Evolutionary conservation across 148 eudicot genomes (phyloP).

Genomic region (Persicaria tinctoria): DNA sequence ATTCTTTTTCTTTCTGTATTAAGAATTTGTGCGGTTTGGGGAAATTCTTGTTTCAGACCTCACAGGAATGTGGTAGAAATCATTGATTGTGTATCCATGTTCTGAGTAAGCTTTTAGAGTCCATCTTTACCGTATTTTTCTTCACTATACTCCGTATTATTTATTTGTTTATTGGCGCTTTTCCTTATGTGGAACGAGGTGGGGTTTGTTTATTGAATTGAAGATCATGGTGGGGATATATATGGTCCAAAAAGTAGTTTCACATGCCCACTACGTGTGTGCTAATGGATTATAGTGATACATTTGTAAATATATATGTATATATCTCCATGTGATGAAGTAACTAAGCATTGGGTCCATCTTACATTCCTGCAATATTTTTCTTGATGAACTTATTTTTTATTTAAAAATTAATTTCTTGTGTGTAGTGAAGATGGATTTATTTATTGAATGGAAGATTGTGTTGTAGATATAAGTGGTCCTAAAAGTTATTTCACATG

Average conservation of each 20-base stretch:
- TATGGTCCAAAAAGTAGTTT: neutral
- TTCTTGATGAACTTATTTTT: neutral
- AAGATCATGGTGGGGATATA: neutral
- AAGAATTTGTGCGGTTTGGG: neutral
- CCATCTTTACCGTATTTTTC: neutral
- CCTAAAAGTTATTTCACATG: slow-evolving; percentile 7
- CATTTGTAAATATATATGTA: neutral
- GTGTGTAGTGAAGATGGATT: neutral
- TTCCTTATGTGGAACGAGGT: neutral
- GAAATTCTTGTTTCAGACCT: neutral
- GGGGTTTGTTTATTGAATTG: neutral
- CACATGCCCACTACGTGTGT: neutral
- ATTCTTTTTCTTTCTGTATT: neutral
- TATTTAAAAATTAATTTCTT: neutral
- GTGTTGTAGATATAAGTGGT: neutral
- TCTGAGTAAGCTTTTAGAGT: neutral
- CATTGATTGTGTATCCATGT: neutral
- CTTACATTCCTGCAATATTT: neutral
- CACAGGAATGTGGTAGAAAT: neutral
- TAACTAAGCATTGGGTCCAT: neutral
- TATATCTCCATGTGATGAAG: neutral
- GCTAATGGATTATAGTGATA: neutral
- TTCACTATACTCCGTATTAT: neutral
- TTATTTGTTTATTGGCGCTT: neutral
- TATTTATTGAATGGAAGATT: neutral